Percentiles rank a stretch among this genome's conserved stretches.
phyloP scores from a whole-genome alignment of 1,284 basidiomycete genomes.

The Golubevia pallescens region DNA sequence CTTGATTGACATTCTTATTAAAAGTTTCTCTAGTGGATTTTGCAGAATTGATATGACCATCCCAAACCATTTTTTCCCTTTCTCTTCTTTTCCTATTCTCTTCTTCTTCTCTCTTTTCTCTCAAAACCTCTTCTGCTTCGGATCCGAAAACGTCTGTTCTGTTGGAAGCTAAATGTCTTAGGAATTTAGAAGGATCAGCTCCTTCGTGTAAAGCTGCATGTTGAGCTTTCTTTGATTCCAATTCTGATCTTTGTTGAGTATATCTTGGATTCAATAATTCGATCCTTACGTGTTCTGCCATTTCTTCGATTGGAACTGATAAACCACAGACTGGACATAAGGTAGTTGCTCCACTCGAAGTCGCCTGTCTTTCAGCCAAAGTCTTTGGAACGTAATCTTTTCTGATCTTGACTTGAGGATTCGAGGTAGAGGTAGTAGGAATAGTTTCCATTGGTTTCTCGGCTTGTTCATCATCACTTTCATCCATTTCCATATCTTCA shows the following conservation, averaged over 20 bases:
- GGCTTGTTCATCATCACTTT: conserved; percentile 7
- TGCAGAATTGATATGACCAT: conserved; percentile 48
- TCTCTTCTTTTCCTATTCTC: conserved; percentile 42
- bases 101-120: conserved; percentile 39
- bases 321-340: conserved; percentile 93
- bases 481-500: conserved; percentile 24
- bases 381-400: conserved; percentile 91
- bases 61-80: conserved; percentile 59
- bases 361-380: conserved; percentile 25
- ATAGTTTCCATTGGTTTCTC: no score
- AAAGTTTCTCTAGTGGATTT: conserved; percentile 32
- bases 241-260: conserved; percentile 51
- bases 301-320: conserved; percentile 88
- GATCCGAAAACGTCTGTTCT: conserved; percentile 48
- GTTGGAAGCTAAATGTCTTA: conserved; percentile 47
- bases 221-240: conserved; percentile 54
- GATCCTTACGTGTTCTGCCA: conserved; percentile 97
- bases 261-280: conserved; percentile 93
- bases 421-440: not conserved
- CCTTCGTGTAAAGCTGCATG: conserved; percentile 49
- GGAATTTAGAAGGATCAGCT: conserved; percentile 50
- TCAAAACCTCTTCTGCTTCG: conserved; percentile 41
- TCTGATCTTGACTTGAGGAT: conserved; percentile 70
- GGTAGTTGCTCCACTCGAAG: conserved; percentile 69
- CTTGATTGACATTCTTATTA: conserved; percentile 18